Percentiles rank a stretch among this genome's conserved stretches.
These are phyloP conservation scores for Chlamydomonas applanata DNA, from an alignment of 139 green algal species.

Conservation along the genomic window DNA sequence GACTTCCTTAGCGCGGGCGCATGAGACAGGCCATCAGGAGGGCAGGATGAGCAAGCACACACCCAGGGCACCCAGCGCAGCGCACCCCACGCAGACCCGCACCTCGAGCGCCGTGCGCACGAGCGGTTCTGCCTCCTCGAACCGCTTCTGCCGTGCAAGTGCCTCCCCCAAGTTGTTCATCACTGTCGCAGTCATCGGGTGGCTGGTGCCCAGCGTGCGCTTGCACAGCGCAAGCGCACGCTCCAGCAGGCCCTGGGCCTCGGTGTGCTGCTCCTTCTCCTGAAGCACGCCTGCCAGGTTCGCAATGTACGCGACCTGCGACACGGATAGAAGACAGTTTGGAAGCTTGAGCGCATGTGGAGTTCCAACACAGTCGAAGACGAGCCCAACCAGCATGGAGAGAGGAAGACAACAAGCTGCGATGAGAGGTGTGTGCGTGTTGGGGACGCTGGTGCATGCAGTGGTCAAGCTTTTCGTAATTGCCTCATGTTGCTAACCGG, in stretches of 20 bases:
- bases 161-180: slow-evolving; percentile 17
- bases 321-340: too few species aligned
- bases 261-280: slow-evolving; percentile 11
- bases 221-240: slow-evolving; percentile 10
- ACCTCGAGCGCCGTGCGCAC: slow-evolving; percentile 3
- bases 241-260: slow-evolving; percentile 6
- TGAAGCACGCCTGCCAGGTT: slow-evolving; percentile 7
- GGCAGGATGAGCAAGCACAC: not conserved
- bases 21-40: too few species aligned
- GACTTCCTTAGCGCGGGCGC: too few species aligned
- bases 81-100: not conserved
- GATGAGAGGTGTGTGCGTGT: too few species aligned
- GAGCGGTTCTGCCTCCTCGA: slow-evolving; percentile 16
- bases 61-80: not conserved
- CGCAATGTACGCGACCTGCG: slow-evolving; percentile 5
- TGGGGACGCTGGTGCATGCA: too few species aligned
- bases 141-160: slow-evolving; percentile 4
- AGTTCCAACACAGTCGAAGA: too few species aligned
- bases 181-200: slow-evolving; percentile 11
- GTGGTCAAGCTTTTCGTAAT: too few species aligned
- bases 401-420: too few species aligned
- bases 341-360: too few species aligned
- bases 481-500: too few species aligned
- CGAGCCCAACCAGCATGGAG: too few species aligned
- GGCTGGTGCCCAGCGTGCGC: slow-evolving; percentile 7